phyloP scores from a whole-genome alignment of 768 basidiomycete species.

The Leccinum imitatum region DNA sequence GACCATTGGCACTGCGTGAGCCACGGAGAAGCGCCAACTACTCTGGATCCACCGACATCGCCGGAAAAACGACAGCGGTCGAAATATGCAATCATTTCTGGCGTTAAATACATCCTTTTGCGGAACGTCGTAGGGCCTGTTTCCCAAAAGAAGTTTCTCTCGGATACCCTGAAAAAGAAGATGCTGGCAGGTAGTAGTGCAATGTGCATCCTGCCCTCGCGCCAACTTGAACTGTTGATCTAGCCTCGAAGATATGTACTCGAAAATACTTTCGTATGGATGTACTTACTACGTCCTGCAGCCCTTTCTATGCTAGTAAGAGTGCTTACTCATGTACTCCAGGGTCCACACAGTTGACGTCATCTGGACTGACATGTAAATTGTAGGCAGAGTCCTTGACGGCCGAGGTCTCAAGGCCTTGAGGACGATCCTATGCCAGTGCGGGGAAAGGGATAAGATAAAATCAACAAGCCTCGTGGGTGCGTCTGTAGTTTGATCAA shows the following conservation, averaged over 20 bases:
- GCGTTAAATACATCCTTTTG: background rate
- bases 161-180: background rate
- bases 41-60: slow-evolving; percentile 6
- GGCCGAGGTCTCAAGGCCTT: background rate
- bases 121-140: background rate
- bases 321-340: background rate
- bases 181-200: background rate
- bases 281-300: background rate
- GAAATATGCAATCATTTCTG: background rate
- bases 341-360: background rate
- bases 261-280: background rate
- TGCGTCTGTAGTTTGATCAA: background rate
- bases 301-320: background rate
- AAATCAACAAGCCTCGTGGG: background rate
- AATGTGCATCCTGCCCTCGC: background rate
- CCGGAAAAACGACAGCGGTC: slow-evolving; percentile 1
- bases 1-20: background rate
- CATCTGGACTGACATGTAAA: background rate
- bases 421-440: background rate
- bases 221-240: background rate
- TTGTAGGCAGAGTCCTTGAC: background rate
- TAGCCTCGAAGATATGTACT: background rate
- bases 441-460: background rate
- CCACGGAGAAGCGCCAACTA: background rate
- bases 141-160: background rate